Conservation (phyloP, 768 basidiomycete genomes). For the Suillus weaverae region DNA sequence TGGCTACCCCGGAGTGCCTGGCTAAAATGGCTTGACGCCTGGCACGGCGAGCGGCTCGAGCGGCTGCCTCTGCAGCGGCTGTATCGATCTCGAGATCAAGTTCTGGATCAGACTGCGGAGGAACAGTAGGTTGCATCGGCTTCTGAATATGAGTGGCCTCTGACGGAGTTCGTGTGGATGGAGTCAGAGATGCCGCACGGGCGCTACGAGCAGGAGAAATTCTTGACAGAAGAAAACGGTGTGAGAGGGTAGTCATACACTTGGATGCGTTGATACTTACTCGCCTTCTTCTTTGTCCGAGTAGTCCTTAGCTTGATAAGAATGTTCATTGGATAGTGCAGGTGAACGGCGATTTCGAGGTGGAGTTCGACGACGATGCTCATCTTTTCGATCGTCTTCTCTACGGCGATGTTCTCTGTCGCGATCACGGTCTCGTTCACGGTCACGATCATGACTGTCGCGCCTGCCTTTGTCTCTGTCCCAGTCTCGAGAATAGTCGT, state of each 20-base stretch:
- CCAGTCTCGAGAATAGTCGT: slow-evolving; percentile 28
- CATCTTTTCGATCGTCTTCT: slow-evolving; percentile 31
- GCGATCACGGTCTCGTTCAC: slow-evolving; percentile 26
- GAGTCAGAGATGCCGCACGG: slow-evolving; percentile 22
- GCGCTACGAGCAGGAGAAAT: slow-evolving; percentile 60
- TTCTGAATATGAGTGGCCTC: slow-evolving; percentile 14
- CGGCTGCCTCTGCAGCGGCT: slow-evolving; percentile 52
- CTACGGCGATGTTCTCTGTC: slow-evolving; percentile 28
- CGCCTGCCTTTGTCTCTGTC: slow-evolving; percentile 24
- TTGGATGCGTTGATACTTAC: slow-evolving; percentile 54
- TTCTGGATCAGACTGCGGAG: slow-evolving; percentile 37
- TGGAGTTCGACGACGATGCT: slow-evolving; percentile 25
- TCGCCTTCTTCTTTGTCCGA: slow-evolving; percentile 90
- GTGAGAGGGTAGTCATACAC: slow-evolving; percentile 12
- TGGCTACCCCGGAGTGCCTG: slow-evolving; percentile 60
- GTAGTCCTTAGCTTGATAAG: slow-evolving; percentile 30
- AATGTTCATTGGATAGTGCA: slow-evolving; percentile 23
- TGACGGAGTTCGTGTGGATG: slow-evolving; percentile 23
- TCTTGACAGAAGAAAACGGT: slow-evolving; percentile 35
- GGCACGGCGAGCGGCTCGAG: slow-evolving; percentile 68
- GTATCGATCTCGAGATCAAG: slow-evolving; percentile 58
- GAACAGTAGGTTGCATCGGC: slow-evolving; percentile 18
- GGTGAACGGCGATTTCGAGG: slow-evolving; percentile 13
- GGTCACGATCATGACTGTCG: slow-evolving; percentile 29
- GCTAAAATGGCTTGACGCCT: slow-evolving; percentile 76